Percentiles rank a stretch among this genome's conserved stretches.
These are phyloP conservation scores for Colletotrichum sp. DNA, from an alignment of 2,329 filamentous ascomycete genomes.

Conservation along the genomic window DNA sequence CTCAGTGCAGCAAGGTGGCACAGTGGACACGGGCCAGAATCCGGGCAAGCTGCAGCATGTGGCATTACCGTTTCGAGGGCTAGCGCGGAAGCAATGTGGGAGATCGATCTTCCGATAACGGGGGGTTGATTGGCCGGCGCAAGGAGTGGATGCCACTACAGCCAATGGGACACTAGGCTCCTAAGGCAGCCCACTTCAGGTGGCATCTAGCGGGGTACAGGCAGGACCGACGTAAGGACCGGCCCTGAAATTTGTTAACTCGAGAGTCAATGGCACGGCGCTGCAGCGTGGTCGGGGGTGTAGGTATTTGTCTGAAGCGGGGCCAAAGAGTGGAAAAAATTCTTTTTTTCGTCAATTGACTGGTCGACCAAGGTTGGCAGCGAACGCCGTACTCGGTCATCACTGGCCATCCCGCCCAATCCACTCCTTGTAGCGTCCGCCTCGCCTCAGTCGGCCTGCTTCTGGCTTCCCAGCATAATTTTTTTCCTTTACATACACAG, in stretches of 20 bases:
- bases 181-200: constrained; percentile 6
- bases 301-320: constrained; percentile 10
- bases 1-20: neutral
- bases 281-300: neutral
- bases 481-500: neutral
- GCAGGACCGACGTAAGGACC: constrained; percentile 5
- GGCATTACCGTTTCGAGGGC: neutral
- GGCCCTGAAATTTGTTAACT: constrained; percentile 7
- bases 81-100: neutral
- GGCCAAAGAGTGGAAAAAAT: constrained; percentile 18
- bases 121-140: constrained; percentile 12
- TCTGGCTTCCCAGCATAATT: constrained; percentile 10
- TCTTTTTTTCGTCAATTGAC: constrained; percentile 14
- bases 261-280: constrained; percentile 13
- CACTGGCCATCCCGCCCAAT: constrained; percentile 22
- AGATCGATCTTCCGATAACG: constrained; percentile 19
- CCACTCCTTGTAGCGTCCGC: constrained; percentile 20
- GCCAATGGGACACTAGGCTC: neutral
- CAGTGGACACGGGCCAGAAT: constrained; percentile 1
- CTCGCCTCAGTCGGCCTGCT: constrained; percentile 3
- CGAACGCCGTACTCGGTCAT: constrained; percentile 21
- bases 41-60: constrained; percentile 21
- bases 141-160: neutral
- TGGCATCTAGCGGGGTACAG: constrained; percentile 18
- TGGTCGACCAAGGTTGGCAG: constrained; percentile 1